Base-by-base conservation (phyloP, 2,329 filamentous ascomycete genomes). In the Colletotrichum sp. region DNA sequence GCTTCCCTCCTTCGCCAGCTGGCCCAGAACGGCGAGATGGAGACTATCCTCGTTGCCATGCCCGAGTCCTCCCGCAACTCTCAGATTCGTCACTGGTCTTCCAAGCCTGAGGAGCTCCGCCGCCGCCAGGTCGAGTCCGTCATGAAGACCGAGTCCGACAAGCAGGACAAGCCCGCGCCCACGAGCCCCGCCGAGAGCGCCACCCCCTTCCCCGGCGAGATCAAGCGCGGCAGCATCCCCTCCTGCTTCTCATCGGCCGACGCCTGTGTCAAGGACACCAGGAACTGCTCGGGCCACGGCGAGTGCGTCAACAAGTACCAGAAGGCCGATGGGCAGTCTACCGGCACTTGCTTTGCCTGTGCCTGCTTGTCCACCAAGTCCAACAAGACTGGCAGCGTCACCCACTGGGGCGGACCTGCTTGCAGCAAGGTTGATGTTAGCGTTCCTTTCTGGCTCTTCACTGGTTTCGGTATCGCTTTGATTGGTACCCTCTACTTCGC, bases 401-500 rank as follows among this genome's bases (percentile, higher is more conserved):
- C 92, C 1, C 90, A 93, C 82, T 99, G 96, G 95, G 96, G 93
- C 66, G 97, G 97, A 18, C 88, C 92, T 49, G 93, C 94, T 63
- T 99, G 97, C 87, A 93, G 97, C 83, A 99, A 99, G 92, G 91
- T 93, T 84, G 96, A 99, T 82, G 89, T 99, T 68, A 98, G 95
- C 83, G 91, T 93, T 32, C 93, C 94, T 7, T 99, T 99, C 87
- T 98, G 96, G 92, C 87, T 99, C 67, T 93, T 99, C 80, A 91
- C 92, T 15, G 92, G 93, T 9, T 94, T 97, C 80, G 93, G 91
- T 6, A 86, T 98, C 64, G 85, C 92, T 49, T 88, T 98, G 77
- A 86, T 97, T 2, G 90, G 91, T 63, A 85, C 95, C 49, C 86
- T 98, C 32, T 89, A 89, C 49, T 93, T 94, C 83, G 92, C 92